These are phyloP conservation scores for Eucalyptus viminalis DNA, from an alignment of 345 rosid genomes.

Conservation along the genomic window DNA sequence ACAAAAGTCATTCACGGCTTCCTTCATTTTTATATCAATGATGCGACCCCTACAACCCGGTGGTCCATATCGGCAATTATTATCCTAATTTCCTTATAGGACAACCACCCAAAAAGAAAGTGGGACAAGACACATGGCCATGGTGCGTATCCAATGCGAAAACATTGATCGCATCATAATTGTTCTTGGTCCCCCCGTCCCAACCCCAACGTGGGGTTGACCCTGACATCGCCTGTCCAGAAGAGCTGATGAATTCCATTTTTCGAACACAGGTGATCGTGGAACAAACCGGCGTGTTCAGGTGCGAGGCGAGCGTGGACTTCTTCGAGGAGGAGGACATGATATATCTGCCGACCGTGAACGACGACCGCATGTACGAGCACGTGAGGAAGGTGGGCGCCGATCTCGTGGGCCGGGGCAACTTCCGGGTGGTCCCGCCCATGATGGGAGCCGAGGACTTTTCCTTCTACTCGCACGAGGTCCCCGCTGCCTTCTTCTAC, in stretches of 20 bases:
- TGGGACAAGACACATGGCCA: neutral
- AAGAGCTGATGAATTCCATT: neutral
- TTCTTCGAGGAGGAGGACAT: slow-evolving; percentile 58
- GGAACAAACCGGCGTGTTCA: slow-evolving; percentile 55
- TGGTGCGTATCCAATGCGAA: neutral
- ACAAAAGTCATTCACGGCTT: neutral
- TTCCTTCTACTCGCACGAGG: slow-evolving; percentile 57
- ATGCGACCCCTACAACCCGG: neutral
- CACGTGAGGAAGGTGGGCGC: slow-evolving; percentile 63
- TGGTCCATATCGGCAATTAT: neutral
- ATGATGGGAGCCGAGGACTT: slow-evolving; percentile 97
- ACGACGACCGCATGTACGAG: slow-evolving; percentile 42
- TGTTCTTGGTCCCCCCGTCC: neutral
- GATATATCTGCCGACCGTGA: slow-evolving; percentile 67
- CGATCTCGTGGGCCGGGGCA: slow-evolving; percentile 41
- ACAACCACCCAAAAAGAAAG: neutral
- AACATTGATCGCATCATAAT: neutral
- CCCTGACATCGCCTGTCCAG: neutral
- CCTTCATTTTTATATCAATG: neutral
- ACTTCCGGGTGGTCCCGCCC: slow-evolving; percentile 51
- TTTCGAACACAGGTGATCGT: slow-evolving; percentile 44
- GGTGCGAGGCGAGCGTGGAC: slow-evolving; percentile 52
- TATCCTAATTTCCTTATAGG: neutral
- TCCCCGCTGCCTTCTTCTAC: slow-evolving; percentile 72
- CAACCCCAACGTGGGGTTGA: neutral